Evolutionary conservation across 176 grass and related monocot species (phyloP).

Genomic region (Elymus sibiricus): DNA sequence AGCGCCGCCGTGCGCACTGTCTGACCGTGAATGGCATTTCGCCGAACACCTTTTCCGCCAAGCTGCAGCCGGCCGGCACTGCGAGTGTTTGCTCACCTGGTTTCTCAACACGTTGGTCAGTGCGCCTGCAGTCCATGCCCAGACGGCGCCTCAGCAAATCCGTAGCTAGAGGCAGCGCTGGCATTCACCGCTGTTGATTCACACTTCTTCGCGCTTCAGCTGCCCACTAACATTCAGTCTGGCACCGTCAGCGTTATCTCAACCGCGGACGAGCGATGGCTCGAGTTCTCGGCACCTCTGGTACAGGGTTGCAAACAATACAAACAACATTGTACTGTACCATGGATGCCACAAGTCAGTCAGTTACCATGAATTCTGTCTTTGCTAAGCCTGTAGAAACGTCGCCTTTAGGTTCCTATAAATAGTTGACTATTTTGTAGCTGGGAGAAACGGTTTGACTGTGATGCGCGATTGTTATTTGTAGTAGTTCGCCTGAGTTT

Average conservation of each 20-base stretch:
- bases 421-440: neutral
- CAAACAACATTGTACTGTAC: neutral
- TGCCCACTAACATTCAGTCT: neutral
- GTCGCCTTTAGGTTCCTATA: neutral
- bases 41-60: neutral
- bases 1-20: neutral
- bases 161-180: neutral
- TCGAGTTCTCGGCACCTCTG: neutral
- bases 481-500: neutral
- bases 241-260: neutral
- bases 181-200: neutral
- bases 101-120: neutral
- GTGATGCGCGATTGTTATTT: neutral
- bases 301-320: neutral
- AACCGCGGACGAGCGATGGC: neutral
- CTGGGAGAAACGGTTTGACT: neutral
- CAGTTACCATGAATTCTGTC: neutral
- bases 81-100: neutral
- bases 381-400: neutral
- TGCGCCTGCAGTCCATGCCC: neutral
- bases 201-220: neutral
- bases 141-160: neutral
- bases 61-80: neutral
- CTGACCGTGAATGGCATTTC: neutral
- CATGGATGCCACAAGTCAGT: no score